A percentile compares a stretch with the other conserved stretches of the same genome.
These are phyloP conservation scores for Leptographium lundbergii DNA, from an alignment of 2,329 filamentous ascomycete genomes.

Conservation along the genomic window DNA sequence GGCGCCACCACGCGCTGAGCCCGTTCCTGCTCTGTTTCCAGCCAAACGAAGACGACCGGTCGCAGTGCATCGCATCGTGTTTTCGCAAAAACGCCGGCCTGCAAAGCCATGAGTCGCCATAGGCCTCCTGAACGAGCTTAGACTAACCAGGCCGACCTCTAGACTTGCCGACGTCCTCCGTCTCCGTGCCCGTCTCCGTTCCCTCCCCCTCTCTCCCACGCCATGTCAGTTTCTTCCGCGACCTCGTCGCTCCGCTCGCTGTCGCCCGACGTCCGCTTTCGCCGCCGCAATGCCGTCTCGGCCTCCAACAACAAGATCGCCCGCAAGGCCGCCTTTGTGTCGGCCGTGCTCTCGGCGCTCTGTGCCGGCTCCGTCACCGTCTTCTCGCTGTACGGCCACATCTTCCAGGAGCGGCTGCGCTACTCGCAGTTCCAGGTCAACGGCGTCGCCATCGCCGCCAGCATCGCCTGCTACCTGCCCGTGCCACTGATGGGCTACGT, in stretches of 20 bases:
- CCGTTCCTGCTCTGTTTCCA: no score
- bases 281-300: slow-evolving; percentile 12
- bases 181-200: not conserved
- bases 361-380: slow-evolving; percentile 86
- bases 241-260: slow-evolving; percentile 5
- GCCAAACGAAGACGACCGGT: no score
- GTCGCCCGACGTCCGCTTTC: slow-evolving; percentile 4
- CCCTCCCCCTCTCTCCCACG: not conserved
- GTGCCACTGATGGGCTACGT: slow-evolving; percentile 81
- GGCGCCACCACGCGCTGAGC: no score
- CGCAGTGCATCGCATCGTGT: no score
- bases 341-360: slow-evolving; percentile 46
- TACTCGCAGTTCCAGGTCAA: slow-evolving; percentile 93
- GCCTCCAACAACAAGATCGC: not conserved
- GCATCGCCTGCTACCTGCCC: slow-evolving; percentile 82
- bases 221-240: slow-evolving; percentile 4
- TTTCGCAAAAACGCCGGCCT: no score
- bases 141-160: no score
- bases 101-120: no score
- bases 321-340: slow-evolving; percentile 37
- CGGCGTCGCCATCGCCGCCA: slow-evolving; percentile 73
- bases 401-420: slow-evolving; percentile 74
- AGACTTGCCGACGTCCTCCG: not conserved
- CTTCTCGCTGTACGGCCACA: slow-evolving; percentile 85
- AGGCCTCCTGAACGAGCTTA: no score